These are phyloP conservation scores for Ramichloridium luteum DNA, from an alignment of 2,329 filamentous ascomycete species.

Conservation along the genomic window DNA sequence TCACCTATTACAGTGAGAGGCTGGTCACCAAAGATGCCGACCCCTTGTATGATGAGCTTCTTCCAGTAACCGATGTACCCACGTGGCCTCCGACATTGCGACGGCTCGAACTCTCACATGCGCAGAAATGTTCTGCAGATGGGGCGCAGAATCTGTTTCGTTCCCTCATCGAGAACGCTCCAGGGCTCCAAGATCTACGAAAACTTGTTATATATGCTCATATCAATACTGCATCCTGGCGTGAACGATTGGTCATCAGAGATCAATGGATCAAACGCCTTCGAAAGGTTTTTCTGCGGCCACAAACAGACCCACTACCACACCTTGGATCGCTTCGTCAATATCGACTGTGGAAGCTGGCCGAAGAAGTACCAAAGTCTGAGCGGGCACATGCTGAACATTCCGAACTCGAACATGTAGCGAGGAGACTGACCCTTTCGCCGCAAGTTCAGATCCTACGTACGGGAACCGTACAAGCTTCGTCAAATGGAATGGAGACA, in stretches of 20 bases:
- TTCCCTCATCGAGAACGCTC: constrained; percentile 62
- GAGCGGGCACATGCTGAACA: too few species aligned
- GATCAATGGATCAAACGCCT: constrained; percentile 65
- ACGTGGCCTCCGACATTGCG: constrained; percentile 65
- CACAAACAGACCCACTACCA: constrained; percentile 31
- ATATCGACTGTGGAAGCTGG: constrained; percentile 30
- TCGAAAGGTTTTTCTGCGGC: constrained; percentile 51
- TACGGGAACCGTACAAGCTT: background rate
- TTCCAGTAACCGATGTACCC: constrained; percentile 53
- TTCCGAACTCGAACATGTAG: background rate
- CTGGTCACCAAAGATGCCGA: constrained; percentile 57
- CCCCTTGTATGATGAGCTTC: constrained; percentile 58
- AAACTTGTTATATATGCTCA: constrained; percentile 63
- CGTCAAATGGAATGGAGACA: constrained; percentile 2
- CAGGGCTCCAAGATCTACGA: constrained; percentile 53
- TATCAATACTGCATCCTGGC: constrained; percentile 62
- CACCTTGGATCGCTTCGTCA: constrained; percentile 32
- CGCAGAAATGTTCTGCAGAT: constrained; percentile 59
- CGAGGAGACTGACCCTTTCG: background rate
- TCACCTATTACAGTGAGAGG: constrained; percentile 64
- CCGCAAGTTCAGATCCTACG: background rate
- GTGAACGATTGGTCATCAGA: constrained; percentile 66
- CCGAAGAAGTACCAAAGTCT: constrained; percentile 7
- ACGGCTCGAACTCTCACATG: constrained; percentile 60
- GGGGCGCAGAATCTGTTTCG: constrained; percentile 67